Conservation (phyloP, 2,329 filamentous ascomycete genomes). For the Emmonsia crescens region DNA sequence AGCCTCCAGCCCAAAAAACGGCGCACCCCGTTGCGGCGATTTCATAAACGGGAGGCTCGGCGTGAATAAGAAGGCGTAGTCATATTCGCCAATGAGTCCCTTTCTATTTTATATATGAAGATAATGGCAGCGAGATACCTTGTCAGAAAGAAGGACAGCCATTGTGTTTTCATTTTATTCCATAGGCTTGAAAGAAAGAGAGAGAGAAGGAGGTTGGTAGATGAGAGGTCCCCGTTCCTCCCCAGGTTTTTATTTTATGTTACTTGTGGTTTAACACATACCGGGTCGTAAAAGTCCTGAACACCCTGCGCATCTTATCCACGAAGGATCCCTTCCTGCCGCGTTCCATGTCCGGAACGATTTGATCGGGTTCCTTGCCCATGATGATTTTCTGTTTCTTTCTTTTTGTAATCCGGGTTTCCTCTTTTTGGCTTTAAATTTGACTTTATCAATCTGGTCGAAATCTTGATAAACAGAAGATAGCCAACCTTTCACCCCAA, state of each 20-base stretch:
- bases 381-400: not conserved
- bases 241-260: not conserved
- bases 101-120: constrained; percentile 34
- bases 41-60: constrained; percentile 75
- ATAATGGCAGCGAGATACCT: not conserved
- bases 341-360: constrained; percentile 31
- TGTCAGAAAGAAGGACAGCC: not conserved
- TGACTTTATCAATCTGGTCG: not conserved
- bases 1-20: constrained; percentile 61
- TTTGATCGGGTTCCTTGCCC: constrained; percentile 34
- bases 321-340: constrained; percentile 22
- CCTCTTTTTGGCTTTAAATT: not conserved
- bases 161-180: not conserved
- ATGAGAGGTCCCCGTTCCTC: not conserved
- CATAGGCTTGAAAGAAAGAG: too few species aligned
- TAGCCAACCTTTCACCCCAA: not conserved
- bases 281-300: constrained; percentile 34
- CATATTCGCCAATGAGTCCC: constrained; percentile 73
- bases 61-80: constrained; percentile 80
- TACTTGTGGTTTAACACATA: constrained; percentile 13
- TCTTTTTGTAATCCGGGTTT: not conserved
- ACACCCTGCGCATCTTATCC: constrained; percentile 25
- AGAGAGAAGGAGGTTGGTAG: not conserved
- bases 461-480: not conserved
- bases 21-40: constrained; percentile 46